These are phyloP conservation scores for Camellia sinensis DNA, from an alignment of 148 eudicot genomes.

Conservation along the genomic window DNA sequence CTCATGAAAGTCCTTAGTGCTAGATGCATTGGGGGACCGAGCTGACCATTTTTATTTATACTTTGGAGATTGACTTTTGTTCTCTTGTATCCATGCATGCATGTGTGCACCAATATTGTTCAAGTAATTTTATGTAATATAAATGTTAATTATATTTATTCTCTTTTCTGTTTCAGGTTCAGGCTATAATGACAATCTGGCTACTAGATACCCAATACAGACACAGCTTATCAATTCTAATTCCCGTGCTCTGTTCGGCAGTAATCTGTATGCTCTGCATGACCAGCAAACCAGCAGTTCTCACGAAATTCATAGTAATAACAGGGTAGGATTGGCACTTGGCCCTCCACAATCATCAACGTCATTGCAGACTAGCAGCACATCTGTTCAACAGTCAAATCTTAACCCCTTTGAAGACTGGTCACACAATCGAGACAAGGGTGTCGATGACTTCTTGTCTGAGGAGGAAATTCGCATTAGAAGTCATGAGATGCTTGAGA, in stretches of 20 bases:
- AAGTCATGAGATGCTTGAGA: slow-evolving; percentile 82
- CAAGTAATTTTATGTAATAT: not conserved
- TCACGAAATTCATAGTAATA: slow-evolving; percentile 38
- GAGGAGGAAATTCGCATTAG: slow-evolving; percentile 81
- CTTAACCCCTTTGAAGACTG: slow-evolving; percentile 62
- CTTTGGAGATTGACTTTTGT: not conserved
- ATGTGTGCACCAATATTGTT: not conserved
- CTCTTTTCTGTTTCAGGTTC: slow-evolving; percentile 18
- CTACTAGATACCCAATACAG: slow-evolving; percentile 42
- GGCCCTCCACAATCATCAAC: slow-evolving; percentile 58
- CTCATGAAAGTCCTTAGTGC: not conserved
- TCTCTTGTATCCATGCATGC: not conserved
- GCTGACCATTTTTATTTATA: not conserved
- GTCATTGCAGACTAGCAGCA: slow-evolving; percentile 36
- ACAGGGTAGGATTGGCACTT: slow-evolving; percentile 46
- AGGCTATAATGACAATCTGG: slow-evolving; percentile 52
- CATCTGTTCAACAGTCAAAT: slow-evolving; percentile 44
- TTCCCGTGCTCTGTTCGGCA: slow-evolving; percentile 40
- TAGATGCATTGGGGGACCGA: not conserved
- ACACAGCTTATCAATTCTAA: slow-evolving; percentile 38
- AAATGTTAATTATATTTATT: not conserved
- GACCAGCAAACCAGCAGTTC: slow-evolving; percentile 34
- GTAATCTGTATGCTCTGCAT: slow-evolving; percentile 38
- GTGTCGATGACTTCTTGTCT: slow-evolving; percentile 47
- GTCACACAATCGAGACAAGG: slow-evolving; percentile 54